Evolutionary conservation across 495 filamentous ascomycete species (phyloP).

Genomic region (Collariella sp.): DNA sequence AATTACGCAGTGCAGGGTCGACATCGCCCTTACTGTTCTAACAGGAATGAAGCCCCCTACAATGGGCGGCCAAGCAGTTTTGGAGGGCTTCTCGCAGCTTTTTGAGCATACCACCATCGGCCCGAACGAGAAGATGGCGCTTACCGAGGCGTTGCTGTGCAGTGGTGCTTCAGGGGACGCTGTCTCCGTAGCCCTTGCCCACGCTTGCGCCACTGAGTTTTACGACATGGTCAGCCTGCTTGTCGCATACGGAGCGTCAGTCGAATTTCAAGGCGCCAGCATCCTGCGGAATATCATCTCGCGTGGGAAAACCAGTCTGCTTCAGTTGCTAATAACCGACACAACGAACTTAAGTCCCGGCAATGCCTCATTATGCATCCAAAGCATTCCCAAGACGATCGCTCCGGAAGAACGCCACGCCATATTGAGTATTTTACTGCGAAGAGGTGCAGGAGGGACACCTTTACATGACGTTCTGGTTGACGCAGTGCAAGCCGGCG

Average conservation of each 20-base stretch:
- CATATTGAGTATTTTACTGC: constrained; percentile 31
- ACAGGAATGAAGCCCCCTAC: constrained; percentile 34
- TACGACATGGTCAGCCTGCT: constrained; percentile 41
- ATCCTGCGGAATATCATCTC: constrained; percentile 31
- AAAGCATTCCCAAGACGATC: constrained; percentile 35
- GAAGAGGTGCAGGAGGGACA: constrained; percentile 33
- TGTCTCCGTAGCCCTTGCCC: constrained; percentile 30
- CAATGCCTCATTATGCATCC: constrained; percentile 37
- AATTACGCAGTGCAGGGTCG: constrained; percentile 31
- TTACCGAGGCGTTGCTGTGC: constrained; percentile 39
- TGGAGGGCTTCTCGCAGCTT: constrained; percentile 33
- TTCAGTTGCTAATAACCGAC: constrained; percentile 32
- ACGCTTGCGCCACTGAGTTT: constrained; percentile 31
- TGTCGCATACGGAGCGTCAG: constrained; percentile 36
- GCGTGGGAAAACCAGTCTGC: constrained; percentile 30
- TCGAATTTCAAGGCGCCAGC: constrained; percentile 37
- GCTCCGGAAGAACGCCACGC: constrained; percentile 34
- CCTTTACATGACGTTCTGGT: constrained; percentile 35
- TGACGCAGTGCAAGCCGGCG: constrained; percentile 32
- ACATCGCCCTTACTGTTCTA: constrained; percentile 39
- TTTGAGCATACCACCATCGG: constrained; percentile 32
- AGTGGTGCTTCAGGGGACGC: constrained; percentile 37
- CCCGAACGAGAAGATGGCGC: constrained; percentile 35
- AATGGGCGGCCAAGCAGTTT: constrained; percentile 28
- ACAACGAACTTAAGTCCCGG: constrained; percentile 26